Conservation (phyloP, 176 grass and related monocot species). For the Leersia perrieri region DNA sequence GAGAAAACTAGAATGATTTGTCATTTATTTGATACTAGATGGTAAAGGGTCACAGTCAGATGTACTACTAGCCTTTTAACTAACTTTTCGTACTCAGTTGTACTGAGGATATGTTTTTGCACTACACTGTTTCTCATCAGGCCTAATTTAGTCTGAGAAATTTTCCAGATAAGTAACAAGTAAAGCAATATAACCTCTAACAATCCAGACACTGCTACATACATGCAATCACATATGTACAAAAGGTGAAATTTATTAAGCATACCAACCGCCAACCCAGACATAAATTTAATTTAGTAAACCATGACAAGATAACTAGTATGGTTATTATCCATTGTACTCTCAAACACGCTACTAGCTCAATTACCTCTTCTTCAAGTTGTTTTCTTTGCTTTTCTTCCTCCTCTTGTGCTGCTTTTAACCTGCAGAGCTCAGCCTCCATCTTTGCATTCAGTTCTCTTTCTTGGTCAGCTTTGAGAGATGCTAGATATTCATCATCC, state of each 20-base stretch:
- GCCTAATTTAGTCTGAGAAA: not conserved
- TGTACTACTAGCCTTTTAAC: not conserved
- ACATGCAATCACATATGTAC: not conserved
- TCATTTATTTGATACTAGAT: conserved; percentile 1
- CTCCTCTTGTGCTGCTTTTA: conserved; percentile 59
- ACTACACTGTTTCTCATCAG: not conserved
- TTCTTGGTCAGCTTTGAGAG: conserved; percentile 85
- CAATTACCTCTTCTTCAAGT: conserved; percentile 79
- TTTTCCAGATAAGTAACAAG: not conserved
- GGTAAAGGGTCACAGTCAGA: not conserved
- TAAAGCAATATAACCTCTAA: conserved; percentile 4
- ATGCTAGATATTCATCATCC: conserved; percentile 91
- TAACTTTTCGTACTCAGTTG: not conserved
- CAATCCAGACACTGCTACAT: not conserved
- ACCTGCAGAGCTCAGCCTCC: conserved; percentile 59
- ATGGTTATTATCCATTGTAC: not conserved
- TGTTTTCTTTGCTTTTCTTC: conserved; percentile 75
- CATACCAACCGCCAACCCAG: not conserved
- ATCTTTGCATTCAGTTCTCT: conserved; percentile 78
- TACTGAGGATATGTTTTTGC: not conserved
- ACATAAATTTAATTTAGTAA: conserved; percentile 17
- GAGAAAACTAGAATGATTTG: conserved; percentile 9
- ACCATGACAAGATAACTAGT: not conserved
- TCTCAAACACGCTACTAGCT: conserved; percentile 25
- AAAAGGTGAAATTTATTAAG: not conserved